Evolutionary conservation across 2,329 filamentous ascomycete genomes (phyloP).

Genomic region (Calonectria hongkongensis): DNA sequence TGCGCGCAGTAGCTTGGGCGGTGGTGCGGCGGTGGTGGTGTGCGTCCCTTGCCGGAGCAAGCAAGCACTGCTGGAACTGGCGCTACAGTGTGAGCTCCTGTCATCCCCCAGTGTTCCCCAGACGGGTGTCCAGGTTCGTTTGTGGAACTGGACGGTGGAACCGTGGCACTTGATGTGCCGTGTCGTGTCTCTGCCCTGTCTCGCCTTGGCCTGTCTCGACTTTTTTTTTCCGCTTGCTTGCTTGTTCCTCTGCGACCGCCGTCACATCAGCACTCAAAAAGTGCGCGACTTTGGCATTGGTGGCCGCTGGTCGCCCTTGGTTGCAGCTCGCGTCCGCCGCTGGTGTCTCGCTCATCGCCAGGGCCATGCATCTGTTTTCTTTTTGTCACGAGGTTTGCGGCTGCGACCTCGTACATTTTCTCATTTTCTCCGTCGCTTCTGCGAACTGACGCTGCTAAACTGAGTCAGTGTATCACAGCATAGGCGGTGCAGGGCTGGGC

Average conservation of each 20-base stretch:
- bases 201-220: not conserved
- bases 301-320: slow-evolving; percentile 15
- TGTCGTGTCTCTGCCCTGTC: slow-evolving; percentile 25
- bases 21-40: slow-evolving; percentile 25
- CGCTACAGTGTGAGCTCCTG: slow-evolving; percentile 17
- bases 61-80: slow-evolving; percentile 13
- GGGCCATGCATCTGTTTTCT: slow-evolving; percentile 21
- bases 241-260: slow-evolving; percentile 18
- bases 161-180: slow-evolving; percentile 31
- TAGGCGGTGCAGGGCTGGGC: slow-evolving; percentile 4
- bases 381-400: slow-evolving; percentile 25
- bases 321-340: slow-evolving; percentile 6
- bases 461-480: slow-evolving; percentile 17
- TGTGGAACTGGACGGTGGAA: slow-evolving; percentile 17
- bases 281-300: slow-evolving; percentile 18
- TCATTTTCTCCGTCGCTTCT: no score
- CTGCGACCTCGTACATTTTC: not conserved
- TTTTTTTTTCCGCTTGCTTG: slow-evolving; percentile 34
- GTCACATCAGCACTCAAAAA: slow-evolving; percentile 22
- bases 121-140: slow-evolving; percentile 16
- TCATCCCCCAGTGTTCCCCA: slow-evolving; percentile 35
- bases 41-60: slow-evolving; percentile 14
- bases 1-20: slow-evolving; percentile 23
- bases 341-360: slow-evolving; percentile 3
- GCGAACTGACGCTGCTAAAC: slow-evolving; percentile 6